phyloP scores from a whole-genome alignment of 2,329 filamentous ascomycete species.

The Samsoniella hepiali region DNA sequence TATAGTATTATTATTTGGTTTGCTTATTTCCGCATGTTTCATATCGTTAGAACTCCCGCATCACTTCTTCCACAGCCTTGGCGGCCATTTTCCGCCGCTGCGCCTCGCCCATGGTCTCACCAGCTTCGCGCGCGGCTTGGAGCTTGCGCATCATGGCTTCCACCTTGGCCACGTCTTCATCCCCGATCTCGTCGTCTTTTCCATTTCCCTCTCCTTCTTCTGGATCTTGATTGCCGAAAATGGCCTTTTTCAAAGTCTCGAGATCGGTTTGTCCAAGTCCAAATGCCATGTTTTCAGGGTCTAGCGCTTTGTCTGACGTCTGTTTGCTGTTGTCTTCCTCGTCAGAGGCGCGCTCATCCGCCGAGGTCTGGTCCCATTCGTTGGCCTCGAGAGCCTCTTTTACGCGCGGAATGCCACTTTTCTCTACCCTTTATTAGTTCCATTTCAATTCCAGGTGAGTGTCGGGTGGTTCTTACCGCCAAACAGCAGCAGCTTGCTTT shows the following conservation, averaged over 20 bases:
- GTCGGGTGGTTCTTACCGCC: constrained; percentile 42
- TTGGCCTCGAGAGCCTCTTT: constrained; percentile 63
- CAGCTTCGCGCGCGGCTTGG: constrained; percentile 58
- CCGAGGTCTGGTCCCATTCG: constrained; percentile 52
- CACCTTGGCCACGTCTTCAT: constrained; percentile 55
- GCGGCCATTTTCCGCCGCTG: constrained; percentile 60
- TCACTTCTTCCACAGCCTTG: constrained; percentile 60
- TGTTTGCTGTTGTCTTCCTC: constrained; percentile 33
- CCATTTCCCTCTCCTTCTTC: constrained; percentile 3
- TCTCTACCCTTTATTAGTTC: constrained; percentile 40
- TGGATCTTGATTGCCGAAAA: constrained; percentile 38
- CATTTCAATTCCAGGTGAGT: not conserved
- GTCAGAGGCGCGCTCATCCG: constrained; percentile 23
- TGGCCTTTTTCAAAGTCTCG: constrained; percentile 49
- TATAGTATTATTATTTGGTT: not conserved
- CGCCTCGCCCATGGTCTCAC: constrained; percentile 56
- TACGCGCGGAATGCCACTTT: constrained; percentile 55
- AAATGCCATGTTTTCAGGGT: constrained; percentile 50
- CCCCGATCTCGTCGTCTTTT: constrained; percentile 39
- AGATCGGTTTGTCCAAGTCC: constrained; percentile 52
- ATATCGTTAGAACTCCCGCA: constrained; percentile 51
- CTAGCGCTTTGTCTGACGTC: constrained; percentile 30
- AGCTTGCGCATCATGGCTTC: constrained; percentile 63
- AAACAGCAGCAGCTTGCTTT: constrained; percentile 48
- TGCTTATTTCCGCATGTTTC: not conserved